Evolutionary conservation across 2,329 filamentous ascomycete genomes (phyloP).

Genomic region (Coniella lustricola): DNA sequence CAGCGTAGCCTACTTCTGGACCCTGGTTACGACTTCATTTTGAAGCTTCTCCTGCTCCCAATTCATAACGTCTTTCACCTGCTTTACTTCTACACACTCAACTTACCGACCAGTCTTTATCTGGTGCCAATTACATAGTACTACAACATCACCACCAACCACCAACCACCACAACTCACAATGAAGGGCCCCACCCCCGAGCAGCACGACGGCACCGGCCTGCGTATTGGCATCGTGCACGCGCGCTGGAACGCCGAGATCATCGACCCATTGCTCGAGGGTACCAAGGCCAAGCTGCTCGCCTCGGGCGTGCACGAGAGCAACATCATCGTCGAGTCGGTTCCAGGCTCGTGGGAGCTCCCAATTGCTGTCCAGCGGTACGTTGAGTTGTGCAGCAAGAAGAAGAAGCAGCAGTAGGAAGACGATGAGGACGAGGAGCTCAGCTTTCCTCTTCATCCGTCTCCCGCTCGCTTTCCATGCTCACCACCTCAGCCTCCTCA

Average conservation of each 20-base stretch:
- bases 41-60: no score
- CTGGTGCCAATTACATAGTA: no score
- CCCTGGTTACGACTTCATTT: no score
- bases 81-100: no score
- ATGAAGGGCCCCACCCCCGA: slow-evolving; percentile 51
- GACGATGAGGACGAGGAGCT: no score
- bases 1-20: no score
- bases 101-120: no score
- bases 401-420: no score
- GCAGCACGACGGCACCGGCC: slow-evolving; percentile 58
- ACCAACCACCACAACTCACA: slow-evolving; percentile 27
- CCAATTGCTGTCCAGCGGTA: slow-evolving; percentile 84
- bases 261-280: slow-evolving; percentile 76
- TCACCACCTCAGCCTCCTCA: slow-evolving; percentile 1
- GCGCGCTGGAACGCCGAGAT: slow-evolving; percentile 90
- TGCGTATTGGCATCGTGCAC: slow-evolving; percentile 92
- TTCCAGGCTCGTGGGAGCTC: slow-evolving; percentile 91
- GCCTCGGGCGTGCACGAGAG: slow-evolving; percentile 75
- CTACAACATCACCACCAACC: not conserved
- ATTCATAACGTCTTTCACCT: no score
- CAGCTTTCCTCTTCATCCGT: no score
- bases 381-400: slow-evolving; percentile 23
- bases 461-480: not conserved
- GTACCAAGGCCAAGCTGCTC: slow-evolving; percentile 70
- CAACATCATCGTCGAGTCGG: slow-evolving; percentile 83